These are phyloP conservation scores for Cardamine chenopodiifolia DNA, from an alignment of 345 rosid species.

Conservation along the genomic window DNA sequence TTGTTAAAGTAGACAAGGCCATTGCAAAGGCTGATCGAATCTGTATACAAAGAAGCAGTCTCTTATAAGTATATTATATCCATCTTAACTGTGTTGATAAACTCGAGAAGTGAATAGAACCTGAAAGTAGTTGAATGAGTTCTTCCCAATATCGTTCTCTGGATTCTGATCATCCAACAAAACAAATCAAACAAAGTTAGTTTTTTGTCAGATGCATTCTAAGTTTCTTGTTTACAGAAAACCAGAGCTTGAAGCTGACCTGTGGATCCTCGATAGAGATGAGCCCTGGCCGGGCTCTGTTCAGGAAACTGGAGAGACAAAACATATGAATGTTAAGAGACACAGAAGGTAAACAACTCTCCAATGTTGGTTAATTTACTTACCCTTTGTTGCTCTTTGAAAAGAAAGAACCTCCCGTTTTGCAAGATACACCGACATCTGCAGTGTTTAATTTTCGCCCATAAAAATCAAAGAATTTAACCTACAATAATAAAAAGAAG, in stretches of 20 bases:
- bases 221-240: slow-evolving; percentile 1
- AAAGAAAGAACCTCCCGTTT: slow-evolving; percentile 64
- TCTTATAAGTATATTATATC: not conserved
- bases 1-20: slow-evolving; percentile 78
- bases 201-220: slow-evolving; percentile 16
- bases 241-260: slow-evolving; percentile 47
- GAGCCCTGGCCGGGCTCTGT: slow-evolving; percentile 61
- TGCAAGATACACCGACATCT: slow-evolving; percentile 93
- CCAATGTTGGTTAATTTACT: slow-evolving; percentile 17
- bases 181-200: not conserved
- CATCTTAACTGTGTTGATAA: not conserved
- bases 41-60: slow-evolving; percentile 45
- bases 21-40: slow-evolving; percentile 87
- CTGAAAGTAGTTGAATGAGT: slow-evolving; percentile 93
- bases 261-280: slow-evolving; percentile 95
- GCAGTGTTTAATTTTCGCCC: slow-evolving; percentile 76
- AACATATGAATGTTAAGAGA: not conserved
- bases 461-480: slow-evolving; percentile 84
- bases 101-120: slow-evolving; percentile 44
- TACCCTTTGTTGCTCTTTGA: slow-evolving; percentile 78
- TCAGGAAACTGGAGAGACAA: slow-evolving; percentile 56
- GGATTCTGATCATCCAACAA: slow-evolving; percentile 57
- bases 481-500: slow-evolving; percentile 50
- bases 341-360: slow-evolving; percentile 4
- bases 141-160: slow-evolving; percentile 90